Evolutionary conservation across 371 early-diverging fungal species (phyloP), one percentile per base, ranked within the genome.

Genomic region (Rhizopus microsporus): DNA sequence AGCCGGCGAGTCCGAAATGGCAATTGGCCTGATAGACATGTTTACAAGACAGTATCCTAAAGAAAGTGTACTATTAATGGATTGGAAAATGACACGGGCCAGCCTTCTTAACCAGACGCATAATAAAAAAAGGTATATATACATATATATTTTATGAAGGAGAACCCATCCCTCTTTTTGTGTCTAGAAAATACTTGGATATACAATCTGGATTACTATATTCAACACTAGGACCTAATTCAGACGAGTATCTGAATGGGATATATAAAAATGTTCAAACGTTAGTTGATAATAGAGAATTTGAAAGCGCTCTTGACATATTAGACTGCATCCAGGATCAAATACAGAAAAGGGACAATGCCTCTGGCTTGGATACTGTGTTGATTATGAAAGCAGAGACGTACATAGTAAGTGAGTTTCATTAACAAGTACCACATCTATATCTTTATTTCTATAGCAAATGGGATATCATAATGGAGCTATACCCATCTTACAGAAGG

Each of bases 21-120:
- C 74, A 4, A 40, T 69, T n/a, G 45, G 57, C 16, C 23, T 60
- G 5, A 17, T 77, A 12, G 51, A 60, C 6, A 16, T 35, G 0
- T 73, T 66, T 49, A 31, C 51, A 4, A 56, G 48, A 3, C 43
- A 57, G n/a, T 69, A 69, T 23, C 60, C 59, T 7, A 62, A 60
- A 17, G 63, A 65, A 47, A 61, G 65, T n/a, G 61, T 57, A 9
- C 46, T 65, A 35, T 56, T 69, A 4, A 13, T 77, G 23, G 51
- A 53, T n/a, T 73, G 74, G 74, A 68, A 54, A 43, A 67, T 71
- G 9, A 32, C 52, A 7, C 40, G 42, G 29, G 48, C 60, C n/a
- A 59, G 44, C 9, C 37, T 67, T 12, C 15, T 49, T 15, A 15
- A 39, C 7, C 53, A 51, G 16, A 46, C 51, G 4, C 31, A 49